Evolutionary conservation across 2,329 filamentous ascomycete genomes (phyloP).

Genomic region (Scedosporium boydii): DNA sequence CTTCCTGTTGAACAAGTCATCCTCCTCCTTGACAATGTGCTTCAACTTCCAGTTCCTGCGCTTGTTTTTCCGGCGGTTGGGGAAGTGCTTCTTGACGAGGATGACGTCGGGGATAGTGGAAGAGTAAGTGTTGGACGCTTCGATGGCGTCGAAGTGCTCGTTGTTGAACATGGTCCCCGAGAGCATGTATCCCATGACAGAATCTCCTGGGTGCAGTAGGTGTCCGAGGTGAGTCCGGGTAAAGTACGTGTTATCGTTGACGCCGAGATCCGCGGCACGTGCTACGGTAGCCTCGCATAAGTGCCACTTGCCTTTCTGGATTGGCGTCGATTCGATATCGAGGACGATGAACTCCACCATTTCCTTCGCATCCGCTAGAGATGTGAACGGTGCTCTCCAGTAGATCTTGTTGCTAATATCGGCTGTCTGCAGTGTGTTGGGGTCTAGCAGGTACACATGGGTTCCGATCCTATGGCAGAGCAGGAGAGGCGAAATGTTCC

Average conservation of each 20-base stretch:
- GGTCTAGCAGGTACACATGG: slow-evolving; percentile 80
- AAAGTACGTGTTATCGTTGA: slow-evolving; percentile 82
- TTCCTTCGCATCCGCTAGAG: slow-evolving; percentile 74
- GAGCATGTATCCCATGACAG: slow-evolving; percentile 88
- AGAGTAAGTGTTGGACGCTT: slow-evolving; percentile 65
- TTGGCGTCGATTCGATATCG: slow-evolving; percentile 76
- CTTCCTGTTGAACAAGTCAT: slow-evolving; percentile 77
- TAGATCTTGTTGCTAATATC: slow-evolving; percentile 77
- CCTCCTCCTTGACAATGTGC: slow-evolving; percentile 85
- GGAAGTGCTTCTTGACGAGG: slow-evolving; percentile 94
- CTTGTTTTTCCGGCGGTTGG: slow-evolving; percentile 63
- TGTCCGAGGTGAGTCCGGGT: slow-evolving; percentile 82
- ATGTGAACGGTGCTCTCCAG: slow-evolving; percentile 81
- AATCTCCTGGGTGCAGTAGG: slow-evolving; percentile 80
- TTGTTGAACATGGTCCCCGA: slow-evolving; percentile 91
- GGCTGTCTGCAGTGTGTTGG: slow-evolving; percentile 80
- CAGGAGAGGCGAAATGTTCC: slow-evolving; percentile 80
- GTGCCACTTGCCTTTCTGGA: slow-evolving; percentile 69
- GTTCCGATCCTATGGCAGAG: slow-evolving; percentile 87
- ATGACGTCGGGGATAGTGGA: slow-evolving; percentile 83
- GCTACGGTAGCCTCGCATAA: slow-evolving; percentile 85
- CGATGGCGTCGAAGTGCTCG: slow-evolving; percentile 70
- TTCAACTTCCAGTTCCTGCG: slow-evolving; percentile 87
- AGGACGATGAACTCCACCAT: slow-evolving; percentile 90
- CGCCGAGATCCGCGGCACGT: slow-evolving; percentile 74